Evolutionary conservation across 1,284 basidiomycete genomes (phyloP).

Genomic region (Fomitiporia mediterranea): DNA sequence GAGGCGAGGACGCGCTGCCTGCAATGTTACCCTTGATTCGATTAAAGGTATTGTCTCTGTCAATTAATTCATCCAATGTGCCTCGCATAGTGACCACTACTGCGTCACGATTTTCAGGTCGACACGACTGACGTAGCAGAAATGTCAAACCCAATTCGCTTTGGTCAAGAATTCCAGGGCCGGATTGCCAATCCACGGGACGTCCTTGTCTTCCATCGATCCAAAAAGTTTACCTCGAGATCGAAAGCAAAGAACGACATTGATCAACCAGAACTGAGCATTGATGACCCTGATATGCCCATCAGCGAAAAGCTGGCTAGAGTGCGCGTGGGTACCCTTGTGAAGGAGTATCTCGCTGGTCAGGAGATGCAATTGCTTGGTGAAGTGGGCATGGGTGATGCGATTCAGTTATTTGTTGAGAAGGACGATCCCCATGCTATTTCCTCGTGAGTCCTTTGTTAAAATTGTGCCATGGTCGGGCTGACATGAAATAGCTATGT

Average conservation of each 20-base stretch:
- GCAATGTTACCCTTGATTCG: conserved; percentile 87
- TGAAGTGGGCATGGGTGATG: conserved; percentile 84
- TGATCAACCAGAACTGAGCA: conserved; percentile 69
- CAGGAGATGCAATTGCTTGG: conserved; percentile 87
- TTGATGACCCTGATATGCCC: conserved; percentile 65
- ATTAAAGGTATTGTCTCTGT: conserved; percentile 80
- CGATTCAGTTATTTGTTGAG: conserved; percentile 90
- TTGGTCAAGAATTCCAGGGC: conserved; percentile 93
- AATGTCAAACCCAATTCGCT: conserved; percentile 93
- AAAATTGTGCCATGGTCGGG: background rate
- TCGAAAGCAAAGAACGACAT: conserved; percentile 43
- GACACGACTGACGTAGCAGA: conserved; percentile 87
- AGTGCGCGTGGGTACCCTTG: conserved; percentile 73
- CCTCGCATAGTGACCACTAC: background rate
- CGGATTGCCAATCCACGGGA: conserved; percentile 93
- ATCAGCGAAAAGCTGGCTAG: conserved; percentile 63
- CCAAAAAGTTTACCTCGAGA: conserved; percentile 58
- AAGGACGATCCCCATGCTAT: conserved; percentile 94
- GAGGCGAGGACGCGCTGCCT: conserved; percentile 64
- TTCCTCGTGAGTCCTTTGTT: conserved; percentile 54
- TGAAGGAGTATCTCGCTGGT: conserved; percentile 82
- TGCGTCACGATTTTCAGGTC: conserved; percentile 46
- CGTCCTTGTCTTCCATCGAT: conserved; percentile 84
- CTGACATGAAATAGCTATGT: conserved; percentile 56
- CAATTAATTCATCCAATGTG: no score